Evolutionary conservation across 345 rosid genomes (phyloP).

Genomic region (Gossypium arboreum): DNA sequence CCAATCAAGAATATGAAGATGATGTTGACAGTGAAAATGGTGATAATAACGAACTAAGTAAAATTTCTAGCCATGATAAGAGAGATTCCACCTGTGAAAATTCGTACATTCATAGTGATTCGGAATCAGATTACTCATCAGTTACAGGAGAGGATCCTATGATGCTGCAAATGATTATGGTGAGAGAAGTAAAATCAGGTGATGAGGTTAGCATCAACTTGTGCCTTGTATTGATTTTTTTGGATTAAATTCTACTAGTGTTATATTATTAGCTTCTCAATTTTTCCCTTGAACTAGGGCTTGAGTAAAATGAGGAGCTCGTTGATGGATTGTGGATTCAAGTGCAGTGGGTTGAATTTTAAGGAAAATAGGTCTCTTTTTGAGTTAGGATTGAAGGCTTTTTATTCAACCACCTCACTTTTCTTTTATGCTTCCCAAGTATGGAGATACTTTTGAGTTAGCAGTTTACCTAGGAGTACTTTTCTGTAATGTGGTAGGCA

Average conservation of each 20-base stretch:
- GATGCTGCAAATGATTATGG: conserved; percentile 81
- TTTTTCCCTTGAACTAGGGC: not conserved
- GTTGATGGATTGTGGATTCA: not conserved
- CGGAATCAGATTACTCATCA: conserved; percentile 26
- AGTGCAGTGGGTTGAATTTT: conserved; percentile 3
- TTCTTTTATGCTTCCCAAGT: not conserved
- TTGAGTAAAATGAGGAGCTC: not conserved
- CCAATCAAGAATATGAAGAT: conserved; percentile 46
- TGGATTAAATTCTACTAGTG: not conserved
- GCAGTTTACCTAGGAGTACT: not conserved
- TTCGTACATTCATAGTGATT: conserved; percentile 20
- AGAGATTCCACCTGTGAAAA: conserved; percentile 18
- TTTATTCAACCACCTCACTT: not conserved
- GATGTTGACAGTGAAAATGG: conserved; percentile 22
- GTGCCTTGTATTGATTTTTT: not conserved
- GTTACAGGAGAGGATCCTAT: conserved; percentile 29
- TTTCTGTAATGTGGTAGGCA: no score
- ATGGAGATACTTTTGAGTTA: not conserved
- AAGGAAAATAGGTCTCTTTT: not conserved
- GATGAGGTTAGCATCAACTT: conserved; percentile 53
- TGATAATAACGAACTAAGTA: conserved; percentile 29
- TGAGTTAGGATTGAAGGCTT: conserved; percentile 6
- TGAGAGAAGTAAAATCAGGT: conserved; percentile 66
- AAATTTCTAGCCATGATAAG: conserved; percentile 21
- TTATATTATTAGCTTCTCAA: not conserved